Base-by-base conservation (phyloP, 805 yeast genomes). In the Yamadazyma sp. region DNA sequence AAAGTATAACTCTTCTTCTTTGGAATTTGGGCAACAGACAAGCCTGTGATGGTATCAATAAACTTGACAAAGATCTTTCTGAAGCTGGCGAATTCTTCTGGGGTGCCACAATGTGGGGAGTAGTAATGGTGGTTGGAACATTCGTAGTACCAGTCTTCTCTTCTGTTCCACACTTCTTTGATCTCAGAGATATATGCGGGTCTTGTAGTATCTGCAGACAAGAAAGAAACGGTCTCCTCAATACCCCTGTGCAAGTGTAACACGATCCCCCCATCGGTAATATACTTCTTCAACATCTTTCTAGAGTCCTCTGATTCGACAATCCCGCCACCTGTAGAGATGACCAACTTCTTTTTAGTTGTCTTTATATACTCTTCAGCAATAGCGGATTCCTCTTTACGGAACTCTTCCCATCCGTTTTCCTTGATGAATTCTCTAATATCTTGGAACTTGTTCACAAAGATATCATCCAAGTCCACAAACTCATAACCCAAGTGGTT, bases 261-360 rank as follows among this genome's bases (percentile, higher is more conserved):
- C 9, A 93, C 98, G 46, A 85, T 73, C 26, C 96, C 95, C 17
- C 84, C 85, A 10, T 60, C 46, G 15, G 64, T 51, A 27, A 59
- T 52, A 57, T 79, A 84, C 6, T 68, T 56, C 49, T 80, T 73
- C 57, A 93, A 69, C 6, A 77, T 47, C 8, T 70, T 70, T 50
- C 97, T 76, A 4, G 95, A 79, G n/a, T 60, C 73, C 6, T 71
- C 71, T 26, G 74, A 74, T 62, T 91, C 98, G 18, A 93, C 95
- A 43, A 93, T 71, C 7, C 99, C 99, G 29, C 99, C 99, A 22
- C 99, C 99, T 34, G 96, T 86, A 0, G 98, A 86, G 38, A 91
- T 73, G 15, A 91, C 84, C 51, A 80, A 70, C 4, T 83, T 83
- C 13, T 51, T 53, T 5, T 62, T 39, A 44, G 59, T 55, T 20